These are phyloP conservation scores for Talaromyces sp. DNA, from an alignment of 2,329 filamentous ascomycete species.

Conservation along the genomic window DNA sequence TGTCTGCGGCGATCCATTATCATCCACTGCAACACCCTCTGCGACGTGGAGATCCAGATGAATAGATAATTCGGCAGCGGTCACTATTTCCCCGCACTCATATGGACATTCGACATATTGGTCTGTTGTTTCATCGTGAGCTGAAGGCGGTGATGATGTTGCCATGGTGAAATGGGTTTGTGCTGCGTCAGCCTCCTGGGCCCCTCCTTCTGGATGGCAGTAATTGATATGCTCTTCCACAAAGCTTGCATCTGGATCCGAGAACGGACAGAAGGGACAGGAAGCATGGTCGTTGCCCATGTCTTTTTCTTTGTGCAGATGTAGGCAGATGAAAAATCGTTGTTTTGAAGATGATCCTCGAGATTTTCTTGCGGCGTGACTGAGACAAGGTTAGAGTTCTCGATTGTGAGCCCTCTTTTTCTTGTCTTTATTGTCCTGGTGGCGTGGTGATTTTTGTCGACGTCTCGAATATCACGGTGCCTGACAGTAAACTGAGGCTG, in stretches of 20 bases:
- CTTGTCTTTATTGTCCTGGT: no score
- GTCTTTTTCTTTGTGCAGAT: no score
- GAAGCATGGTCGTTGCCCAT: constrained; percentile 21
- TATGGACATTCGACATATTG: constrained; percentile 59
- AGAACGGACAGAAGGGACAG: constrained; percentile 52
- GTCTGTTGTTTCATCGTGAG: constrained; percentile 17
- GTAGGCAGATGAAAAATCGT: no score
- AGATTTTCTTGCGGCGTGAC: no score
- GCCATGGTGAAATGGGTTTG: constrained; percentile 3
- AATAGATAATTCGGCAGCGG: constrained; percentile 55
- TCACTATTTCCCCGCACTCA: constrained; percentile 63
- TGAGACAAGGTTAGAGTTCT: no score
- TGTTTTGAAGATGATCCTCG: no score
- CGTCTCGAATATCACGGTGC: no score
- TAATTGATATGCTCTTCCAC: constrained; percentile 49
- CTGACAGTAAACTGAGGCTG: no score
- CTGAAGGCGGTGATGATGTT: constrained; percentile 1
- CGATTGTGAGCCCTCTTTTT: no score
- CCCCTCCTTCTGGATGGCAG: constrained; percentile 46
- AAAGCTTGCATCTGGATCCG: constrained; percentile 42
- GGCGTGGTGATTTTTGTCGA: no score
- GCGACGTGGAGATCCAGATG: constrained; percentile 64
- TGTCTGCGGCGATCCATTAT: constrained; percentile 23
- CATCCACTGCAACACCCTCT: constrained; percentile 51
- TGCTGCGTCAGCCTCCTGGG: constrained; percentile 24